These are phyloP conservation scores for Exobasidium cylindrosporum DNA, from an alignment of 1,284 basidiomycete genomes.

Conservation along the genomic window DNA sequence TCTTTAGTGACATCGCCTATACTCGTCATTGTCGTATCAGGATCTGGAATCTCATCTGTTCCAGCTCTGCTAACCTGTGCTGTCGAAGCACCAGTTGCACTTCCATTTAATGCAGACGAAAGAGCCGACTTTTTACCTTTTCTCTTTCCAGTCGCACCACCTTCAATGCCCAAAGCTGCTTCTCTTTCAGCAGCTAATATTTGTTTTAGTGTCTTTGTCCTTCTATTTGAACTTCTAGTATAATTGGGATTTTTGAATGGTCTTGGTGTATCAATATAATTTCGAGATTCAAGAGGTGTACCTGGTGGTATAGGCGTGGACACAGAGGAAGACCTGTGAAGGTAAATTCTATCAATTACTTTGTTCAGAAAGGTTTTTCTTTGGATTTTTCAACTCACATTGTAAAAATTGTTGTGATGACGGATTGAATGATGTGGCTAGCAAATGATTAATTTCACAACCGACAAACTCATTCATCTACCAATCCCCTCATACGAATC, in stretches of 20 bases:
- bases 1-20: not conserved
- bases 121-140: not conserved
- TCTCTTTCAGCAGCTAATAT: conserved; percentile 18
- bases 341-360: no score
- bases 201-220: conserved; percentile 17
- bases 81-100: not conserved
- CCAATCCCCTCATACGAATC: no score
- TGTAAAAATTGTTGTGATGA: no score
- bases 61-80: conserved; percentile 2
- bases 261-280: conserved; percentile 9
- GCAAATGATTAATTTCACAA: no score
- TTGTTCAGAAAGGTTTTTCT: no score
- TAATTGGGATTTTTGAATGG: conserved; percentile 16
- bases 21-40: conserved; percentile 7
- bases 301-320: conserved; percentile 4
- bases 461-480: no score
- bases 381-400: no score
- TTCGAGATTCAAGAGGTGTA: conserved; percentile 3
- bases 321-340: not conserved
- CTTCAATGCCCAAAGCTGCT: not conserved
- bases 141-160: not conserved
- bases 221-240: not conserved
- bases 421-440: no score
- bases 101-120: not conserved
- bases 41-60: not conserved